These are phyloP conservation scores for Fulvia fulva DNA, from an alignment of 2,329 filamentous ascomycete species.

Conservation along the genomic window DNA sequence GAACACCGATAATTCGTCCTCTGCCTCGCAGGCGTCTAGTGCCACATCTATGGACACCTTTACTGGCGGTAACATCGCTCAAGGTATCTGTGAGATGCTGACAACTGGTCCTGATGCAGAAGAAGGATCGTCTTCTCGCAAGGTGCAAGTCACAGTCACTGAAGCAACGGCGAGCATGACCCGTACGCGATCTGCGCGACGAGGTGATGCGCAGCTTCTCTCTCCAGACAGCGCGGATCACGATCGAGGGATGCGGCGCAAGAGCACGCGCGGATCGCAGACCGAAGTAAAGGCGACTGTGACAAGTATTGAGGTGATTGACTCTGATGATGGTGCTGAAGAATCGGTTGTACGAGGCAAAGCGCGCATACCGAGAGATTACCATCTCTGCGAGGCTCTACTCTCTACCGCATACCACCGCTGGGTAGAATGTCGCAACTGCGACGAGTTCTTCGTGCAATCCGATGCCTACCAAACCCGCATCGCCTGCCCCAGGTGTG, in stretches of 20 bases:
- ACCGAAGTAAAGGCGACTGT: conserved; percentile 16
- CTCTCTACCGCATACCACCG: conserved; percentile 71
- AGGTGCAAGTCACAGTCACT: conserved; percentile 8
- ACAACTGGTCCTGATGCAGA: conserved; percentile 19
- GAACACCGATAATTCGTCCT: conserved; percentile 22
- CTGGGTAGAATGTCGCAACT: conserved; percentile 88
- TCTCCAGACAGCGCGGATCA: conserved; percentile 11
- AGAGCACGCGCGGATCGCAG: conserved; percentile 10
- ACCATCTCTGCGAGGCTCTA: conserved; percentile 73
- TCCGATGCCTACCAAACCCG: conserved; percentile 81
- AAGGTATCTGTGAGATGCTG: conserved; percentile 31
- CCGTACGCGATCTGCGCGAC: neutral
- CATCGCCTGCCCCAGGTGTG: conserved; percentile 83
- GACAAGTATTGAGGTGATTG: conserved; percentile 26
- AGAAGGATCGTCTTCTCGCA: conserved; percentile 4
- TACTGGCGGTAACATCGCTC: conserved; percentile 26
- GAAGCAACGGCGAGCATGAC: conserved; percentile 6
- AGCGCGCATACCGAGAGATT: conserved; percentile 50
- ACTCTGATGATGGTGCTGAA: conserved; percentile 13
- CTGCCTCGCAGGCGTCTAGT: conserved; percentile 26
- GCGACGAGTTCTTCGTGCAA: conserved; percentile 78
- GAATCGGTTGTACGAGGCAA: conserved; percentile 33
- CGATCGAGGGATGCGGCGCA: conserved; percentile 8
- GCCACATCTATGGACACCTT: conserved; percentile 29
- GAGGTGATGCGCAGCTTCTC: conserved; percentile 4